These are phyloP conservation scores for Lizonia empirigonia DNA, from an alignment of 2,329 filamentous ascomycete genomes.

Conservation along the genomic window DNA sequence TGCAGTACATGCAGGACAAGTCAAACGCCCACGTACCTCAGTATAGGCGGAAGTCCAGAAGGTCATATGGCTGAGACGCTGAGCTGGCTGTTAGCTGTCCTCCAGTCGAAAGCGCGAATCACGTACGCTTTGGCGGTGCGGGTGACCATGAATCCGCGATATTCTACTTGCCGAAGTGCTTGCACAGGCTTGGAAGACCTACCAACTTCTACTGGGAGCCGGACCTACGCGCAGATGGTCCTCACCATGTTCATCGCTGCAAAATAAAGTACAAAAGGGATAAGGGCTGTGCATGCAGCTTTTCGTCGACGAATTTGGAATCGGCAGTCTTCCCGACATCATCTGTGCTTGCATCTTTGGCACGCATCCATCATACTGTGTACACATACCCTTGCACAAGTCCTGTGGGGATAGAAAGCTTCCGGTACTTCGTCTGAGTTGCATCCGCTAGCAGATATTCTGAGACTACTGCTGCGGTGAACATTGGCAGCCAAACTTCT, in stretches of 20 bases:
- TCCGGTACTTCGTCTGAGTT: constrained; percentile 11
- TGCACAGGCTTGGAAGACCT: constrained; percentile 12
- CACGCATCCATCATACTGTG: constrained; percentile 10
- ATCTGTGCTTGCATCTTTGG: constrained; percentile 16
- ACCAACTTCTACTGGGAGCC: not conserved
- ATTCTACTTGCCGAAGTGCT: constrained; percentile 17
- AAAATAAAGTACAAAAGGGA: constrained; percentile 14
- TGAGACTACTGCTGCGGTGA: constrained; percentile 32
- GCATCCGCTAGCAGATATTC: constrained; percentile 23
- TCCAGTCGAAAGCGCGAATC: not conserved
- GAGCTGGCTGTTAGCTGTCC: not conserved
- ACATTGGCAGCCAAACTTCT: constrained; percentile 25
- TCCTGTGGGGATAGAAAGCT: not conserved
- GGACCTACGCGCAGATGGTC: constrained; percentile 8
- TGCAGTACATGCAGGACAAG: constrained; percentile 27
- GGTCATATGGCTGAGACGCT: constrained; percentile 3
- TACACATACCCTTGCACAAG: constrained; percentile 1
- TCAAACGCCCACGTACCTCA: constrained; percentile 19
- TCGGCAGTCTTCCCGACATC: constrained; percentile 12
- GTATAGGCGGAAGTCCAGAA: constrained; percentile 10
- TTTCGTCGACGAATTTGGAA: not conserved
- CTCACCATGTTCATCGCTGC: constrained; percentile 16
- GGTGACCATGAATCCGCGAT: not conserved
- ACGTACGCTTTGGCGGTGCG: not conserved
- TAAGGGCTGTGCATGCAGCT: constrained; percentile 4